A percentile compares a stretch with the other conserved stretches of the same genome.
Evolutionary conservation across 176 grass and related monocot genomes (phyloP).

Genomic region (Eleusine indica): DNA sequence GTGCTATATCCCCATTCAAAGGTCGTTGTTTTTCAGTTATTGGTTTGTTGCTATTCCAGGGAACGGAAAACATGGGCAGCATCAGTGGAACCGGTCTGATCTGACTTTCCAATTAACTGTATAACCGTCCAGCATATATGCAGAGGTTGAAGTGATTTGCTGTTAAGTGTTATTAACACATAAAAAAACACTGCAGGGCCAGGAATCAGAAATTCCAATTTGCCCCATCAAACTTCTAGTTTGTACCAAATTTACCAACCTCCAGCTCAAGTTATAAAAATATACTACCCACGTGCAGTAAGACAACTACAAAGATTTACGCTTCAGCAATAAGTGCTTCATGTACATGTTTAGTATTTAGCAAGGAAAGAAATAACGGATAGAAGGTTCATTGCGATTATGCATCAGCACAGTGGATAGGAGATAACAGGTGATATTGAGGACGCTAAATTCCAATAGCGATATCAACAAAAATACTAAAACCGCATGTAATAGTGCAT

Average conservation of each 20-base stretch:
- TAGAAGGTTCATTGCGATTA: too few species aligned
- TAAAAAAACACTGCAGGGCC: not conserved
- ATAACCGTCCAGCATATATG: not conserved
- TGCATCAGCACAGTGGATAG: too few species aligned
- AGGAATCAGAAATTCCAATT: not conserved
- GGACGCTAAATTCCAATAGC: too few species aligned
- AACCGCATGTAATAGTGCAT: too few species aligned
- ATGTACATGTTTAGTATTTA: not conserved
- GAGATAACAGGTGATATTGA: too few species aligned
- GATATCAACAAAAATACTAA: too few species aligned
- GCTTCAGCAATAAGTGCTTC: not conserved
- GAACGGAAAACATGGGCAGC: not conserved
- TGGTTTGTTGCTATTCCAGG: not conserved
- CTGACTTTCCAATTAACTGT: not conserved
- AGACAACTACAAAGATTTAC: not conserved
- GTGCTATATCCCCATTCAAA: not conserved
- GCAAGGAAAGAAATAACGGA: not conserved
- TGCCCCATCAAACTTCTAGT: slow-evolving; percentile 1
- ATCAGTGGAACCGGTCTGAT: not conserved
- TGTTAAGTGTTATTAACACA: not conserved
- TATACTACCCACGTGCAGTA: not conserved
- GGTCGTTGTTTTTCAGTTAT: not conserved
- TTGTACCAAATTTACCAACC: not conserved
- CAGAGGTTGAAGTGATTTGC: not conserved
- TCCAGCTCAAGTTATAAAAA: not conserved